Conservation (phyloP, 2,329 filamentous ascomycete genomes). For the Trichophyton equinum region DNA sequence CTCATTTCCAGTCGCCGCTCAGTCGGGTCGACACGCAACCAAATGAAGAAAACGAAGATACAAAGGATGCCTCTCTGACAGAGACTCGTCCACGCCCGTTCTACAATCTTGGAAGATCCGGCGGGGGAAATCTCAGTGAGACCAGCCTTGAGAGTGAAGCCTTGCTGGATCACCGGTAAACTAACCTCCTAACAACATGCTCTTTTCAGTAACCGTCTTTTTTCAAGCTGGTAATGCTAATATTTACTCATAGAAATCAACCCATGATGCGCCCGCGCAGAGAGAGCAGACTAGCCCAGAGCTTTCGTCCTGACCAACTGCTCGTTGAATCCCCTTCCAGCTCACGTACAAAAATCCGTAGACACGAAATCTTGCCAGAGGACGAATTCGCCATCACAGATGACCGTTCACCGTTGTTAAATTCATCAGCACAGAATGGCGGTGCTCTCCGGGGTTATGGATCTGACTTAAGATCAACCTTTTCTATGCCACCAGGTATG, state of each 20-base stretch:
- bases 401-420: not conserved
- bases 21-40: constrained; percentile 30
- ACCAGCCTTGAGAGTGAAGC: constrained; percentile 84
- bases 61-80: constrained; percentile 18
- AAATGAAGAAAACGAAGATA: constrained; percentile 37
- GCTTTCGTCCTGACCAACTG: constrained; percentile 24
- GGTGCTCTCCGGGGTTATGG: constrained; percentile 11
- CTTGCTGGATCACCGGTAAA: constrained; percentile 70
- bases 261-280: constrained; percentile 53
- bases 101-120: constrained; percentile 38
- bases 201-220: not conserved
- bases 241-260: constrained; percentile 38
- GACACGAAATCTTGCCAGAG: not conserved
- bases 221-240: not conserved
- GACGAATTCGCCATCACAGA: not conserved
- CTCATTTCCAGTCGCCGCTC: constrained; percentile 19
- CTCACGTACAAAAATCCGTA: not conserved
- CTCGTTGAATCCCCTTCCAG: constrained; percentile 2
- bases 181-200: not conserved
- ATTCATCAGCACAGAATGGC: not conserved
- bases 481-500: not conserved
- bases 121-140: constrained; percentile 53
- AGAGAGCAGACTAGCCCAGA: constrained; percentile 33
- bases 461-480: not conserved
- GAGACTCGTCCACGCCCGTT: constrained; percentile 36